Evolutionary conservation across 192 early-diverging fungal species (phyloP).

Genomic region (Nowakowskiella sp.): DNA sequence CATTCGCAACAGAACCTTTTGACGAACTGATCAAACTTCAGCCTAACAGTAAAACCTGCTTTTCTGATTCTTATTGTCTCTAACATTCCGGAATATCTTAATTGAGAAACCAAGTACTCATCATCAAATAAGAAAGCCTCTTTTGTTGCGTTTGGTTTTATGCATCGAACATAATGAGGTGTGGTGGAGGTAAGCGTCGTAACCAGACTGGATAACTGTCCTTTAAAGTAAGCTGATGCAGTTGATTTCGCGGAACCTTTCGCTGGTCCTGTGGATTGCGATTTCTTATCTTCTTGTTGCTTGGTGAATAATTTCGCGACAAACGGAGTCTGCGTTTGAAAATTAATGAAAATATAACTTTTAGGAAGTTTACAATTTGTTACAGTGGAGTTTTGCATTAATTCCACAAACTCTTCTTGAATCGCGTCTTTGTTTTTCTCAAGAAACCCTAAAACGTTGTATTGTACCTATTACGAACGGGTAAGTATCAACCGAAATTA

Average conservation of each 20-base stretch:
- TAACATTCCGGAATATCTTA: constrained; percentile 50
- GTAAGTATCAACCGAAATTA: background rate
- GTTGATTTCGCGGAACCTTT: constrained; percentile 34
- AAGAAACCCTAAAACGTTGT: constrained; percentile 37
- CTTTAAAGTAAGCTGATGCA: constrained; percentile 32
- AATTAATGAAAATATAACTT: constrained; percentile 7
- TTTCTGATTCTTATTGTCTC: constrained; percentile 54
- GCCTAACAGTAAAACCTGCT: constrained; percentile 39
- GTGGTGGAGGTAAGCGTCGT: constrained; percentile 38
- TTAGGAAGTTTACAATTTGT: constrained; percentile 1
- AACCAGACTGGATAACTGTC: constrained; percentile 36
- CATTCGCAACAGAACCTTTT: constrained; percentile 17
- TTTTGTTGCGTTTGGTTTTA: constrained; percentile 47
- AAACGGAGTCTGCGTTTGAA: constrained; percentile 25
- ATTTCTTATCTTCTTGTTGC: constrained; percentile 22
- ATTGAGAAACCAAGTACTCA: constrained; percentile 41
- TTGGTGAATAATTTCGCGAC: constrained; percentile 35
- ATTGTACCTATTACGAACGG: constrained; percentile 25
- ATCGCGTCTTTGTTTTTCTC: constrained; percentile 52
- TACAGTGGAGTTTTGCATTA: constrained; percentile 36
- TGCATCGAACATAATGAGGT: constrained; percentile 53
- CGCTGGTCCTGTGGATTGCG: no score
- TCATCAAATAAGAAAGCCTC: constrained; percentile 42
- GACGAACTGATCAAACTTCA: constrained; percentile 39
- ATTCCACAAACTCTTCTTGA: constrained; percentile 44